Evolutionary conservation across 148 eudicot species (phyloP).

Genomic region (Nepenthes gracilis): DNA sequence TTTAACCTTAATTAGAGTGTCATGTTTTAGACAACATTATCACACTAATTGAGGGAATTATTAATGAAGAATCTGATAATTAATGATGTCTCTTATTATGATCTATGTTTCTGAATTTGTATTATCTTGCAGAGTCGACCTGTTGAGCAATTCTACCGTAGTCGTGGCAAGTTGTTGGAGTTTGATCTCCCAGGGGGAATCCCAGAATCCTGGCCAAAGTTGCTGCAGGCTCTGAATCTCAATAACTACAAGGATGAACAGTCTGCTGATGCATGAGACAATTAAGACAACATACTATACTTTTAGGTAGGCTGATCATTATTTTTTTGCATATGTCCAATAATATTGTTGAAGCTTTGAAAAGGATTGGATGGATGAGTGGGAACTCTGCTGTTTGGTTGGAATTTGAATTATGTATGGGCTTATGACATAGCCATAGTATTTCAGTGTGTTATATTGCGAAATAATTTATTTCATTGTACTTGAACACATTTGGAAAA

Average conservation of each 20-base stretch:
- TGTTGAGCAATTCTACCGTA: conserved; percentile 75
- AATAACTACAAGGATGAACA: conserved; percentile 39
- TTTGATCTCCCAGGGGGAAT: conserved; percentile 94
- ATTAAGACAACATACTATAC: conserved; percentile 1
- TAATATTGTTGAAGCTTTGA: too few relatives aligned
- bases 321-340: conserved; percentile 7
- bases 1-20: too few relatives aligned
- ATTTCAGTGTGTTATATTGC: too few relatives aligned
- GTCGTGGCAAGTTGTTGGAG: conserved; percentile 60
- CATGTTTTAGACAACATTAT: too few relatives aligned
- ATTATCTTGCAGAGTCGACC: conserved; percentile 53
- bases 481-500: too few relatives aligned
- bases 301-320: conserved; percentile 13
- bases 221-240: conserved; percentile 63
- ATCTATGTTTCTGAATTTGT: neutral
- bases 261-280: conserved; percentile 53
- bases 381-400: too few relatives aligned
- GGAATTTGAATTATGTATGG: too few relatives aligned
- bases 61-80: neutral
- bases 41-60: neutral
- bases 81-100: neutral
- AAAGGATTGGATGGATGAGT: too few relatives aligned
- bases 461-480: too few relatives aligned
- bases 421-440: too few relatives aligned
- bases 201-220: conserved; percentile 89